Base-by-base conservation (phyloP, 345 rosid genomes). In the Euphorbia peplus region DNA sequence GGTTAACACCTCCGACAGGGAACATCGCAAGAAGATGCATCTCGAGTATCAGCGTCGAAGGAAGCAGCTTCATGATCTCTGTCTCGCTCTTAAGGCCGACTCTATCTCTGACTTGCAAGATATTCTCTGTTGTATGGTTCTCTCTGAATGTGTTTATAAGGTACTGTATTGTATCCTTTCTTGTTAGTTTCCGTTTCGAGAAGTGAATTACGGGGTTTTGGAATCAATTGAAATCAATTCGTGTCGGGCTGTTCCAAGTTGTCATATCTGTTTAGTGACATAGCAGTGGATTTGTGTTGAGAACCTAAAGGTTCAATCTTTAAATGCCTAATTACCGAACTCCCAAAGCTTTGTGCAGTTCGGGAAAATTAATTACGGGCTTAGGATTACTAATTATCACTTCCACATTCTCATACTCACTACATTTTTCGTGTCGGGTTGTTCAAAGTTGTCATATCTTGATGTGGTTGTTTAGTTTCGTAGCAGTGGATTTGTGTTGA, bases 131-230 rank as follows among this genome's bases (percentile, higher is more conserved):
- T 93, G 96, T 86, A 89, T 93, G 98, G 96, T 93, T 58, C 91
- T 91, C 62, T 84, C 97, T 8, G 96, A 91, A 80, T 93, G 97
- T 82, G 97, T 89, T 67, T 93, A 91, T 76, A 93, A 93, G 96
- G 98, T 88, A 48, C 19, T 8, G 30, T 54, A 14, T 50, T 22
- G 54, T 22, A 50, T 18, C 2, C 54, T 18, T 18, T n/a, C 22
- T 50, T 50, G 54, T 14, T 26, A 29, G 39, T 14, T 32, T 32
- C 14, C 21, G 22, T 8, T 60, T 11, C 37, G 11, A 0, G 16
- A 30, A 16, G 9, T 58, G 42, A 29, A 58, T 35, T 35, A 21
- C 39, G 26, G 42, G n/a, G n/a, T n/a, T n/a, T n/a, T n/a, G n/a
- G n/a, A n/a, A n/a, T n/a, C n/a, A n/a, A n/a, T n/a, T n/a, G 12